A percentile compares a stretch with the other conserved stretches of the same genome.
Evolutionary conservation across 1,139 yeast species (phyloP).

Genomic region (Pichia kudriavzevii): DNA sequence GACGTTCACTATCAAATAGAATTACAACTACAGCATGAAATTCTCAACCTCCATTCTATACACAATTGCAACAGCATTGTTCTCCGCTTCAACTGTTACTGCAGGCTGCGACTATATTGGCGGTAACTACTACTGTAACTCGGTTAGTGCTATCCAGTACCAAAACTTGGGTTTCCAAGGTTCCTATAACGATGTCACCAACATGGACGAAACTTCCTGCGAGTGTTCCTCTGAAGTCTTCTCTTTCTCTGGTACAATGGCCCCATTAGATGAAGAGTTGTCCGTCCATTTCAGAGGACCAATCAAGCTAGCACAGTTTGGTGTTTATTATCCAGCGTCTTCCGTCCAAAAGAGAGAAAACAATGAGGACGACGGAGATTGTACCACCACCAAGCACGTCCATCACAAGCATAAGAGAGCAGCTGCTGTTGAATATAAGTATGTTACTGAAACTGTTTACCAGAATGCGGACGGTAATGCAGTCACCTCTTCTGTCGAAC

Average conservation of each 20-base stretch:
- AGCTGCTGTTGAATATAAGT: slow-evolving; percentile 53
- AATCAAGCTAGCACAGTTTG: slow-evolving; percentile 67
- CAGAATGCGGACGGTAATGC: slow-evolving; percentile 29
- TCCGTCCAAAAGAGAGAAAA: slow-evolving; percentile 32
- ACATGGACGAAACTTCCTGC: slow-evolving; percentile 64
- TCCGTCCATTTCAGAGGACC: slow-evolving; percentile 97
- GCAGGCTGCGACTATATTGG: slow-evolving; percentile 38
- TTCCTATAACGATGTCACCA: slow-evolving; percentile 62
- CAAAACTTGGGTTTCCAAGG: slow-evolving; percentile 73
- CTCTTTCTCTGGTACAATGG: slow-evolving; percentile 61
- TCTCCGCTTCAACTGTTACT: slow-evolving; percentile 29
- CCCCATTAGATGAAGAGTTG: slow-evolving; percentile 84
- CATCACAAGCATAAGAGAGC: slow-evolving; percentile 33
- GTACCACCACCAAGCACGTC: slow-evolving; percentile 28
- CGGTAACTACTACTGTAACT: slow-evolving; percentile 80
- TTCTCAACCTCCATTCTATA: slow-evolving; percentile 24
- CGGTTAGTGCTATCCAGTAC: slow-evolving; percentile 63
- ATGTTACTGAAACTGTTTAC: slow-evolving; percentile 68
- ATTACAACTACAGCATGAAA: slow-evolving; percentile 17
- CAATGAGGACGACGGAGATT: slow-evolving; percentile 28
- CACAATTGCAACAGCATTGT: slow-evolving; percentile 27
- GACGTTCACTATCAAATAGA: no score
- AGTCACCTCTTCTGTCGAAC: slow-evolving; percentile 17
- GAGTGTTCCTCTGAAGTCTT: slow-evolving; percentile 44
- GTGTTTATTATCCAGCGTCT: slow-evolving; percentile 51